Evolutionary conservation across 139 green algal genomes (phyloP).

Genomic region (Dunaliella primolecta): DNA sequence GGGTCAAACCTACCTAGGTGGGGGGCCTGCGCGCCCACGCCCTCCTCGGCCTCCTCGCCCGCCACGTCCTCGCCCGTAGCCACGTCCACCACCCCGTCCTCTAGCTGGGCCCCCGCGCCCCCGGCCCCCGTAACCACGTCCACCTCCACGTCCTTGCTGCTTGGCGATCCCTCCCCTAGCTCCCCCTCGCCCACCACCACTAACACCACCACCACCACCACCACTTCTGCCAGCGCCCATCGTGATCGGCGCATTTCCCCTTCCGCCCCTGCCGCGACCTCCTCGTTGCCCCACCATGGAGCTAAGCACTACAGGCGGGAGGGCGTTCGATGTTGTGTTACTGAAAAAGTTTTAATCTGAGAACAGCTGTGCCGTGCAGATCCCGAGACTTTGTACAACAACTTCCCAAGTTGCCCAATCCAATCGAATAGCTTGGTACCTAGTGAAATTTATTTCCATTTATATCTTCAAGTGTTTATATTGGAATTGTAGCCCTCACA

Average conservation of each 20-base stretch:
- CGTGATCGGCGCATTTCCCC: background rate
- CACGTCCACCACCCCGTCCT: background rate
- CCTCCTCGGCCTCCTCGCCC: background rate
- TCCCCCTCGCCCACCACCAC: background rate
- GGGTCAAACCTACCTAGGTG: too few relatives aligned
- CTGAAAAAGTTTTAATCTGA: too few relatives aligned
- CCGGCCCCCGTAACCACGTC: constrained; percentile 10
- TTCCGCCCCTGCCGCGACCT: background rate
- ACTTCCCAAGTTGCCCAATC: too few relatives aligned
- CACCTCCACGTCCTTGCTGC: background rate
- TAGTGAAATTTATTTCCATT: too few relatives aligned
- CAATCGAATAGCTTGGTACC: too few relatives aligned
- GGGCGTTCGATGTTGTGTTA: too few relatives aligned
- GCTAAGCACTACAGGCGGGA: too few relatives aligned
- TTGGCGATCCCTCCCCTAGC: background rate
- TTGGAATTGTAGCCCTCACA: too few relatives aligned
- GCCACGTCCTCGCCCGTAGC: background rate
- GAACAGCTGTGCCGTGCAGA: too few relatives aligned
- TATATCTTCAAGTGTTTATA: too few relatives aligned
- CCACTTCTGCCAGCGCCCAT: background rate
- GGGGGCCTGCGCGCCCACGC: too few relatives aligned
- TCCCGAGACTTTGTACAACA: too few relatives aligned
- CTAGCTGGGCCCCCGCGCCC: constrained; percentile 10
- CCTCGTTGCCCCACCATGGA: background rate
- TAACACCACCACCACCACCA: constrained; percentile 9